Conservation (phyloP, 2,329 filamentous ascomycete genomes). For the Colletotrichum gigasporum region DNA sequence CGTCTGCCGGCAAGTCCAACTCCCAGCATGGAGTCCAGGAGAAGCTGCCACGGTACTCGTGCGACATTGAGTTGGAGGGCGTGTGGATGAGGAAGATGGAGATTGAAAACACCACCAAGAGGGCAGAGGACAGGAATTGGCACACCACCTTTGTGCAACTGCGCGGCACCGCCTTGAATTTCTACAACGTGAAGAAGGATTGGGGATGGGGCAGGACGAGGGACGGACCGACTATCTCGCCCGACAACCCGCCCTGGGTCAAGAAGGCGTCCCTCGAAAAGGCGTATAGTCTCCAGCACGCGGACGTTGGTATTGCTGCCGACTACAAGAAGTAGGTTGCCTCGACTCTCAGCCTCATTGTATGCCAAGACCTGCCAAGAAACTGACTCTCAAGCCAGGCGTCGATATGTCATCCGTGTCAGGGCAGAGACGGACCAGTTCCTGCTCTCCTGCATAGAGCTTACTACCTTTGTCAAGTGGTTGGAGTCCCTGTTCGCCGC, state of each 20-base stretch:
- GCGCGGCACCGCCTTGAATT: constrained; percentile 73
- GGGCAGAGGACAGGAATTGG: constrained; percentile 72
- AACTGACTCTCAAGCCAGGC: constrained; percentile 46
- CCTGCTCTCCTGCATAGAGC: constrained; percentile 71
- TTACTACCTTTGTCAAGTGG: constrained; percentile 75
- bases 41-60: constrained; percentile 65
- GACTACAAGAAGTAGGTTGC: constrained; percentile 73
- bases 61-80: constrained; percentile 63
- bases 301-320: constrained; percentile 77
- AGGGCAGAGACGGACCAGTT: constrained; percentile 80
- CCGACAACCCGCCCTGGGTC: constrained; percentile 61
- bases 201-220: constrained; percentile 58
- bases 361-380: constrained; percentile 29
- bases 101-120: constrained; percentile 70
- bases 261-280: constrained; percentile 66
- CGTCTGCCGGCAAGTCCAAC: constrained; percentile 28
- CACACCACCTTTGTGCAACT: constrained; percentile 69
- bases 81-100: constrained; percentile 73
- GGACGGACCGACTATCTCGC: constrained; percentile 57
- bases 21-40: constrained; percentile 41
- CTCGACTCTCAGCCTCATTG: constrained; percentile 18
- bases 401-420: constrained; percentile 75
- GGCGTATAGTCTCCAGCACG: constrained; percentile 78
- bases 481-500: constrained; percentile 76
- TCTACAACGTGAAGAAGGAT: constrained; percentile 71